Evolutionary conservation across 306 rosid genomes (phyloP).

Genomic region (Rosa chinensis): DNA sequence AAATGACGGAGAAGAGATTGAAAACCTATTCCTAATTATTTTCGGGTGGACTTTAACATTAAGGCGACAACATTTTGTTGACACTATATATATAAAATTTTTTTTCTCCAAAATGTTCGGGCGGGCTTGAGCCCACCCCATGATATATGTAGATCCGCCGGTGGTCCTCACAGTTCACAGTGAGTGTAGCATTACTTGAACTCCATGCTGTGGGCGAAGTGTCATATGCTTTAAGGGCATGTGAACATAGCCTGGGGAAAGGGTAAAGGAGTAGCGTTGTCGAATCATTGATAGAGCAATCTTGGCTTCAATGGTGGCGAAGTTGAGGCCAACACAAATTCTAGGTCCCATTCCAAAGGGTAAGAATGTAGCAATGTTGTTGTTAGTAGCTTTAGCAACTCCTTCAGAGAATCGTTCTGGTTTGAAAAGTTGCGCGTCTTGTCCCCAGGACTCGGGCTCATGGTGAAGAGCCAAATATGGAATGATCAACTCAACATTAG

Average conservation of each 20-base stretch:
- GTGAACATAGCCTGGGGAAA: conserved; percentile 29
- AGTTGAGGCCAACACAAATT: conserved; percentile 31
- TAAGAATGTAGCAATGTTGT: conserved; percentile 19
- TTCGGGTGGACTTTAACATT: no score
- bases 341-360: conserved; percentile 36
- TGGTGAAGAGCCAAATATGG: conserved; percentile 26
- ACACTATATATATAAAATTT: no score
- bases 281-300: conserved; percentile 31
- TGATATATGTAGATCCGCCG: no score
- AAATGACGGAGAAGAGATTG: no score
- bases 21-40: no score
- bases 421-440: conserved; percentile 31
- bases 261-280: conserved; percentile 29
- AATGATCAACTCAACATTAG: background rate
- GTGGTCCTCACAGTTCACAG: background rate
- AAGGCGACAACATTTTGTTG: no score
- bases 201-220: conserved; percentile 17
- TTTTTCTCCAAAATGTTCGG: no score
- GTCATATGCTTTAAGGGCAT: background rate
- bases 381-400: conserved; percentile 28
- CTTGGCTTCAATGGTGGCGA: conserved; percentile 24
- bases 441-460: conserved; percentile 34
- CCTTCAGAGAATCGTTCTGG: conserved; percentile 33
- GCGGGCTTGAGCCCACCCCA: no score
- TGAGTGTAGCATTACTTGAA: conserved; percentile 16